These are phyloP conservation scores for Conidiobolus coronatus DNA, from an alignment of 371 early-diverging fungal genomes.

Conservation along the genomic window DNA sequence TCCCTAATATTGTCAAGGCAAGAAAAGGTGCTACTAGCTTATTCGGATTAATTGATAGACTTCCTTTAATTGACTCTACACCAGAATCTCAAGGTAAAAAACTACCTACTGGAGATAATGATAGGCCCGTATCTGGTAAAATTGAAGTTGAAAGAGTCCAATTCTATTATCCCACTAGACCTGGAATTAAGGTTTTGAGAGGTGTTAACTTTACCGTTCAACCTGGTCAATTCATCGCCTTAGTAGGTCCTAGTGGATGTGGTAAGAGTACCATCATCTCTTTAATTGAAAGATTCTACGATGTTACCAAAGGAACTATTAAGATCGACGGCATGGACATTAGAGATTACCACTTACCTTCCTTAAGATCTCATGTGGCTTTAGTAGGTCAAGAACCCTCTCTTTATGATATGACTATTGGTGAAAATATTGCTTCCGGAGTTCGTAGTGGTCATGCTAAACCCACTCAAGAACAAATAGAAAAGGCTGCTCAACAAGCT, in stretches of 20 bases:
- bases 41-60: slow-evolving; percentile 27
- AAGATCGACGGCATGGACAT: slow-evolving; percentile 40
- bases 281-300: slow-evolving; percentile 46
- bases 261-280: slow-evolving; percentile 52
- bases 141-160: slow-evolving; percentile 27
- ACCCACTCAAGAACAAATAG: slow-evolving; percentile 26
- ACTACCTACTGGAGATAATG: slow-evolving; percentile 2
- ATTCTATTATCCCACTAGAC: slow-evolving; percentile 71
- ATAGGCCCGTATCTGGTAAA: slow-evolving; percentile 22
- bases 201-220: slow-evolving; percentile 31
- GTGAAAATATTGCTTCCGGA: slow-evolving; percentile 59
- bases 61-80: slow-evolving; percentile 23
- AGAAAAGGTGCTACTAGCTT: slow-evolving; percentile 52
- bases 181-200: slow-evolving; percentile 46
- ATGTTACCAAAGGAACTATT: slow-evolving; percentile 30
- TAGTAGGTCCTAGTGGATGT: slow-evolving; percentile 16
- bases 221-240: slow-evolving; percentile 26
- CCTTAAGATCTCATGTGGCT: slow-evolving; percentile 44
- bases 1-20: slow-evolving; percentile 16
- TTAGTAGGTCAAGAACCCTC: slow-evolving; percentile 77
- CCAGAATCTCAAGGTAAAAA: slow-evolving; percentile 10
- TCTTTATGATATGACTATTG: slow-evolving; percentile 61
- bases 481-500: slow-evolving; percentile 29
- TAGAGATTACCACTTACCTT: slow-evolving; percentile 27
- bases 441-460: slow-evolving; percentile 6